Conservation (phyloP, 805 yeast species). For the Saccharomyces cerevisiae region DNA sequence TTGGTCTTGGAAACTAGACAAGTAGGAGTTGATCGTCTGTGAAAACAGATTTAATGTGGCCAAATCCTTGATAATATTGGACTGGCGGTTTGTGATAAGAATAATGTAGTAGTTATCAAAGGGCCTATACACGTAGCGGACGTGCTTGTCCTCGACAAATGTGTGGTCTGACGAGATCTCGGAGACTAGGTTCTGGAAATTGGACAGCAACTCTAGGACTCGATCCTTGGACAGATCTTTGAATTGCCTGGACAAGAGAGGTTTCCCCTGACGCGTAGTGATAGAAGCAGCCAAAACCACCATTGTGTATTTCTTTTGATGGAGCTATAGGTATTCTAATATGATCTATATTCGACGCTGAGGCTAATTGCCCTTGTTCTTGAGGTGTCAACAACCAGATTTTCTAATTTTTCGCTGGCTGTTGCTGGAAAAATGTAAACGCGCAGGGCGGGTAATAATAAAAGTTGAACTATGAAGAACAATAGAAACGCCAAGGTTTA, state of each 20-base stretch:
- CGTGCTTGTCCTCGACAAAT: conserved; percentile 84
- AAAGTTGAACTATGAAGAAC: background rate
- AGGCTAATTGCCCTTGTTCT: background rate
- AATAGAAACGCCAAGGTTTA: background rate
- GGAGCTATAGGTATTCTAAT: background rate
- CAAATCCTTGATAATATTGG: conserved; percentile 89
- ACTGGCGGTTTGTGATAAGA: conserved; percentile 79
- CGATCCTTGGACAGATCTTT: conserved; percentile 75
- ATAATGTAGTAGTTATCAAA: conserved; percentile 89
- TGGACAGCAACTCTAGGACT: conserved; percentile 76
- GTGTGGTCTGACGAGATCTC: conserved; percentile 75
- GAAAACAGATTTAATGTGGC: conserved; percentile 82
- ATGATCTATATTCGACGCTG: background rate
- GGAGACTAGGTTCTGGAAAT: conserved; percentile 72
- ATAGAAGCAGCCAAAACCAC: conserved; percentile 89
- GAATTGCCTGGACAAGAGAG: conserved; percentile 87
- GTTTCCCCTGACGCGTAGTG: conserved; percentile 88
- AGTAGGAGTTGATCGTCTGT: conserved; percentile 67
- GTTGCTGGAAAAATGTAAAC: background rate
- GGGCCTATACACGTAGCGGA: conserved; percentile 92
- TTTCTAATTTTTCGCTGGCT: background rate
- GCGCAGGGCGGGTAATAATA: background rate
- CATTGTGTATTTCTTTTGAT: conserved; percentile 28
- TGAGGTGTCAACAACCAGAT: background rate
- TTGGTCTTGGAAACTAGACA: conserved; percentile 66